Base-by-base conservation (phyloP, 2,329 filamentous ascomycete species). In the Talaromyces rugulosus region DNA sequence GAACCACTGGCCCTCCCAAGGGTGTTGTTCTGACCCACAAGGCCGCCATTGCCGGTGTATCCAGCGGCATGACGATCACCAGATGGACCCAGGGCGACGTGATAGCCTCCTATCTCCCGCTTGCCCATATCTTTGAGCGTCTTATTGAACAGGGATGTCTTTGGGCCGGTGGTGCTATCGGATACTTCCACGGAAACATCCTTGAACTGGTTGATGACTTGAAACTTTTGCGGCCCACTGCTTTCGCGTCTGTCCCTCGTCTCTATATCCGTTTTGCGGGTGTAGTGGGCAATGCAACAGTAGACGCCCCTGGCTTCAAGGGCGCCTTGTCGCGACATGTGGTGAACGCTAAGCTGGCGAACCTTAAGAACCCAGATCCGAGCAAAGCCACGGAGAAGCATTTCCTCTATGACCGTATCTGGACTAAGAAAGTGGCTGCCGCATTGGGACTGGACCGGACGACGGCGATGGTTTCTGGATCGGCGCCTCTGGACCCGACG, bases 121-220 rank as follows among this genome's bases (percentile, higher is more conserved):
- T 97, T 44, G 95, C 95, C 9, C 95, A 99, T 74, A 98, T 99
- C 70, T 97, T 91, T 75, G 90, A 93, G 66, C 89, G 95, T 60
- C 82, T 97, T 67, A 82, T 88, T 47, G 95, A 99, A 74, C 90
- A 96, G 74, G 81, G 82, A 3, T 85, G 86, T 14, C 81, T 97
- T 16, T 86, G 89, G 70, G 83, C 85, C 58, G 93, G 92, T 60
- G 86, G 85, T 36, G 80, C 86, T 8, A 87, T 97, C 68, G 95
- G 94, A 12, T 99, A 94, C 77, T 99, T 97, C 84, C 91, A 95
- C 69, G 95, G 95, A 60, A 92, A 97, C 72, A 89, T 97, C 65
- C 73, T 90, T 12, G 90, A 90, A 66, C 81, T 99, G 18, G 87
- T 96, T 0, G 95, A 99, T 62, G 95, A 99, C 72, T 78, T 99